Base-by-base conservation (phyloP, 1,284 basidiomycete genomes). In the Calocybe gambosa region DNA sequence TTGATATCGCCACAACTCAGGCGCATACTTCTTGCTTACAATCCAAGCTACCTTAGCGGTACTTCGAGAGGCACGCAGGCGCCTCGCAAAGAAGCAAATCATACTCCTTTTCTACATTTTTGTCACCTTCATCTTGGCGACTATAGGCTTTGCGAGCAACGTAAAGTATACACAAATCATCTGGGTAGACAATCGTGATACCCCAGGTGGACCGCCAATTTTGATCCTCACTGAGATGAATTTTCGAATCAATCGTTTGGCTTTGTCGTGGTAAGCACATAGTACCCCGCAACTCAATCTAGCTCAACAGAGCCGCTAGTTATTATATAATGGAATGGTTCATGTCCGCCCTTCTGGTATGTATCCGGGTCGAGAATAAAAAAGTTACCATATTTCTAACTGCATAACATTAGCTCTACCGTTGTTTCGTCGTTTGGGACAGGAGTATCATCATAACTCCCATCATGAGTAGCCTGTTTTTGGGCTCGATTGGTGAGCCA, bases 241-340 rank as follows among this genome's bases (percentile, higher is more conserved):
- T 37, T 43, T 26, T n/a, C 37, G 42, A 34, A 33, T 37, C 21
- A 43, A 43, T 23, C 34, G 42, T 16, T 15, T 43, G 15, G 42
- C 42, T 37, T 25, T 43, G 42, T 37, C 42, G 12, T 37, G 34
- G 42, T 37, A 4, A 25, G 36, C 10, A 38, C 18, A 20, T 12
- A 9, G 13, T 23, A 12, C n/a, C 5, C 15, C 12, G 20, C 10
- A 12, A 38, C 3, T 28, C 8, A 23, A 26, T 12, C 34, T 7
- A 28, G 2, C 2, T 19, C 5, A 34, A 20, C n/a, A 15, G 13
- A 21, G 8, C 2, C 3, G 6, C n/a, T 26, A 43, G 42, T 16
- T 37, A 43, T 20, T 43, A 37, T 28, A 19, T 43, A 5, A 43
- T 43, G 42, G 42, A 43, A 37, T 43, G 42, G 42, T 43, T 37